Evolutionary conservation across 176 grass and related monocot genomes (phyloP).

Genomic region (Raddia distichophylla): DNA sequence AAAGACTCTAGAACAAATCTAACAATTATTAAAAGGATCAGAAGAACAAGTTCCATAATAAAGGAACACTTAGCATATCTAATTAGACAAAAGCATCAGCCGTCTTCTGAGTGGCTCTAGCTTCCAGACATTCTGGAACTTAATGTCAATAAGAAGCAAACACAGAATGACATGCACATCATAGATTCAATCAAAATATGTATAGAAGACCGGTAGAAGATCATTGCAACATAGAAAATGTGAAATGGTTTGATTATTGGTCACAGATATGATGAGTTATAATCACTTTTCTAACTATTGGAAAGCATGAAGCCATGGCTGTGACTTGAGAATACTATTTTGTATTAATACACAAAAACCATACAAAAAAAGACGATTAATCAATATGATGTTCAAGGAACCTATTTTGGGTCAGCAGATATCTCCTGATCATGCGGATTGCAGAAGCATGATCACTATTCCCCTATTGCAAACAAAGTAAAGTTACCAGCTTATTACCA

Average conservation of each 20-base stretch:
- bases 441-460: neutral
- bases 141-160: neutral
- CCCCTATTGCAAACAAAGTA: neutral
- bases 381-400: neutral
- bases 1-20: neutral
- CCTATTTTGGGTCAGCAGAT: neutral
- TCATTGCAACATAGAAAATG: neutral
- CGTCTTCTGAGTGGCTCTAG: too few relatives aligned
- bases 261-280: neutral
- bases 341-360: neutral
- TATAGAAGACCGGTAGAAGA: neutral
- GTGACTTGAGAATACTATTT: neutral
- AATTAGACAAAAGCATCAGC: too few relatives aligned
- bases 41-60: too few relatives aligned
- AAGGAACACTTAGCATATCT: too few relatives aligned
- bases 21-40: too few relatives aligned
- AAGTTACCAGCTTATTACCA: neutral
- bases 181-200: constrained; percentile 15
- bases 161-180: neutral
- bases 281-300: neutral
- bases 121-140: neutral
- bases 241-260: neutral
- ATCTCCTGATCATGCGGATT: neutral
- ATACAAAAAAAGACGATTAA: neutral
- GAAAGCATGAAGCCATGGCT: neutral